A percentile compares a stretch with the other conserved stretches of the same genome.
Evolutionary conservation across 306 rosid species (phyloP).

Genomic region (Elaeagnus macrophylla): DNA sequence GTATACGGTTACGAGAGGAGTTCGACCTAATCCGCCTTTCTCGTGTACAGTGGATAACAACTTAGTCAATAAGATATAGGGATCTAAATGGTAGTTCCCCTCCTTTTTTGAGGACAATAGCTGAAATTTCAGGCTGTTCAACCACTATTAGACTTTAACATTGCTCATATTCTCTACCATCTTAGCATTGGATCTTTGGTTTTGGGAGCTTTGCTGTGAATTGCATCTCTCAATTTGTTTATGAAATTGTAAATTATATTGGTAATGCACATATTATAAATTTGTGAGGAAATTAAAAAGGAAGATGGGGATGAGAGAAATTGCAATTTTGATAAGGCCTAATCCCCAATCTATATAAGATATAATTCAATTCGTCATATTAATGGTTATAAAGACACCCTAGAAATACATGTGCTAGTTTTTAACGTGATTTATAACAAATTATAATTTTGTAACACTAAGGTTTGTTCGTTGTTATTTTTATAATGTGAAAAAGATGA

Average conservation of each 20-base stretch:
- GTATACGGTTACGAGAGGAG: conserved; percentile 73
- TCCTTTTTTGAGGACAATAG: conserved; percentile 77
- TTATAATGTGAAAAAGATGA: no score
- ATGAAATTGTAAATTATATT: conserved; percentile 35
- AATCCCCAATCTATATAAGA: no score
- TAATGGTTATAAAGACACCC: no score
- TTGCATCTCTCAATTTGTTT: conserved; percentile 46
- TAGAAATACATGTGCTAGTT: no score
- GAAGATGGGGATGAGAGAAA: no score
- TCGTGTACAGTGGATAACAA: conserved; percentile 65
- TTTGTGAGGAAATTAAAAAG: no score
- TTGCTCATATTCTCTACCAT: conserved; percentile 81
- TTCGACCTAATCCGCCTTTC: conserved; percentile 67
- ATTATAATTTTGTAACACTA: no score
- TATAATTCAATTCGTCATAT: no score
- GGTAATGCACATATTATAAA: conserved; percentile 33
- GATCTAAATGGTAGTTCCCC: conserved; percentile 44
- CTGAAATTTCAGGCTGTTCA: conserved; percentile 74
- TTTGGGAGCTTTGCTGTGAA: conserved; percentile 74
- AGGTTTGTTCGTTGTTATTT: no score
- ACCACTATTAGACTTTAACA: conserved; percentile 90
- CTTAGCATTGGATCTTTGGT: conserved; percentile 85
- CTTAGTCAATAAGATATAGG: conserved; percentile 69
- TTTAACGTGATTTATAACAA: no score
- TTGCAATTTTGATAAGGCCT: no score